These are phyloP conservation scores for Gleditsia sinensis DNA, from an alignment of 306 rosid genomes.

Conservation along the genomic window DNA sequence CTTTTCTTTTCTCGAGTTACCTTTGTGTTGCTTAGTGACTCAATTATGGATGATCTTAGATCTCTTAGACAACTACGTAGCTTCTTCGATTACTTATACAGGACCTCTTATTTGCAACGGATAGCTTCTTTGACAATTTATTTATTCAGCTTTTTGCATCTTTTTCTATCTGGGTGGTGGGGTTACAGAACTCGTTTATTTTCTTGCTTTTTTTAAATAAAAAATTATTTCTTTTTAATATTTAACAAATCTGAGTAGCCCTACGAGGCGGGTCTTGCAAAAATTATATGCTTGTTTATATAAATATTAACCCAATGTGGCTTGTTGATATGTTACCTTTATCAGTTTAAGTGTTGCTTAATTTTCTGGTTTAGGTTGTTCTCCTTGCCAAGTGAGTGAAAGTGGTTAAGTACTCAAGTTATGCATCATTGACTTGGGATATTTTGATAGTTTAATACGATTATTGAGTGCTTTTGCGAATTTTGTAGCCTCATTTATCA, in stretches of 20 bases:
- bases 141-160: neutral
- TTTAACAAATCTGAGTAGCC: neutral
- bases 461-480: conserved; percentile 27
- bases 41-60: neutral
- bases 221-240: neutral
- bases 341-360: neutral
- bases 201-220: neutral
- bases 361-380: conserved; percentile 14
- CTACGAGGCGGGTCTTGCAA: neutral
- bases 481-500: conserved; percentile 72
- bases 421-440: conserved; percentile 11
- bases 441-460: neutral
- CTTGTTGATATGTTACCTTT: conserved; percentile 1
- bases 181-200: conserved; percentile 4
- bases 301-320: neutral
- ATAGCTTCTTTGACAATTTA: neutral
- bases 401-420: neutral
- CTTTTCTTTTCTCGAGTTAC: conserved; percentile 3
- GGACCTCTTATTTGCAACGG: neutral
- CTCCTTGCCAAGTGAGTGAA: conserved; percentile 2
- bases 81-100: neutral
- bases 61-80: neutral
- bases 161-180: neutral
- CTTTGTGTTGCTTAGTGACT: neutral
- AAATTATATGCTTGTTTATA: conserved; percentile 18